These are phyloP conservation scores for Scheffersomyces lignosus DNA, from an alignment of 805 yeast genomes.

Conservation along the genomic window DNA sequence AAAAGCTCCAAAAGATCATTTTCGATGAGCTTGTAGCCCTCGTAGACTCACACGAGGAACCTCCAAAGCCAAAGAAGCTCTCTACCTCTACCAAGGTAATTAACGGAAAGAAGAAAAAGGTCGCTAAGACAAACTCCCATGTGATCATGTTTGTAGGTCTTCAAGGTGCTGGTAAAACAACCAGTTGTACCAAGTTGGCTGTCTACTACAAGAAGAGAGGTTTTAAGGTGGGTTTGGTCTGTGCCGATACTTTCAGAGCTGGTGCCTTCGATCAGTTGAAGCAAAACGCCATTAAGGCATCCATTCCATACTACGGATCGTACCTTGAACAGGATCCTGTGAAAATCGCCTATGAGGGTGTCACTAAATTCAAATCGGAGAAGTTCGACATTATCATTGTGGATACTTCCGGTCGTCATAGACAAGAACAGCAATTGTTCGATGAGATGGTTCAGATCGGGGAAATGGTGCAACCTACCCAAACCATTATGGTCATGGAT, in stretches of 20 bases:
- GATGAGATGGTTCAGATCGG: constrained; percentile 94
- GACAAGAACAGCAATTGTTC: constrained; percentile 88
- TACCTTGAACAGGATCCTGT: constrained; percentile 96
- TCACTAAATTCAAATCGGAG: constrained; percentile 84
- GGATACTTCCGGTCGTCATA: constrained; percentile 97
- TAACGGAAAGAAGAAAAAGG: constrained; percentile 28
- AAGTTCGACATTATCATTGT: constrained; percentile 92
- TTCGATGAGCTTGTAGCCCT: constrained; percentile 88
- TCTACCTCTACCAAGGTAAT: constrained; percentile 15
- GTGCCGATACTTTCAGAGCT: constrained; percentile 99
- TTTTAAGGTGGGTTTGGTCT: constrained; percentile 90
- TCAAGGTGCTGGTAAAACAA: constrained; percentile 99
- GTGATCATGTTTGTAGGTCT: constrained; percentile 97
- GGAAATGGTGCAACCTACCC: constrained; percentile 85
- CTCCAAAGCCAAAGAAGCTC: constrained; percentile 84
- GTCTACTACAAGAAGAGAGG: constrained; percentile 93
- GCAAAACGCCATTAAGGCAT: constrained; percentile 94
- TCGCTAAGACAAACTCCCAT: constrained; percentile 29
- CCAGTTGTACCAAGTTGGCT: constrained; percentile 95
- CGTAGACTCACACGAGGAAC: constrained; percentile 68
- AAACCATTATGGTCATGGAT: constrained; percentile 95
- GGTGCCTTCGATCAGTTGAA: constrained; percentile 99
- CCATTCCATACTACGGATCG: constrained; percentile 92
- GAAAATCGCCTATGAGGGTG: constrained; percentile 88
- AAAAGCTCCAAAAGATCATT: constrained; percentile 86